phyloP scores from a whole-genome alignment of 2,329 filamentous ascomycete species.

The Pseudogymnoascus sp. region DNA sequence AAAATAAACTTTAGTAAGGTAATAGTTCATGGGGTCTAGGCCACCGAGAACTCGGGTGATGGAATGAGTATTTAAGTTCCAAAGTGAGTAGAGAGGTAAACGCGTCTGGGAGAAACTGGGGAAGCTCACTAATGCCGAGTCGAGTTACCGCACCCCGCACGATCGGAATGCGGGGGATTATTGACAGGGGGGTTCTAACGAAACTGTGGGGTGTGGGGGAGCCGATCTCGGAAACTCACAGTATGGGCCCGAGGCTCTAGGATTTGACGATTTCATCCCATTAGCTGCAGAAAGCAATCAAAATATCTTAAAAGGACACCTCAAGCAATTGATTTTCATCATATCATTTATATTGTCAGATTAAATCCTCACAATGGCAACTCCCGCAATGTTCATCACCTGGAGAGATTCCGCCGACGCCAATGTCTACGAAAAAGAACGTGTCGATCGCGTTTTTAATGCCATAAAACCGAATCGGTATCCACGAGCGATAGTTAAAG shows the following conservation, averaged over 20 bases:
- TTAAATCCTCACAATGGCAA: not conserved
- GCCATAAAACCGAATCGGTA: constrained; percentile 33
- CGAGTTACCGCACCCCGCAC: not conserved
- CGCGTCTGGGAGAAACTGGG: not conserved
- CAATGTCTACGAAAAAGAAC: constrained; percentile 31
- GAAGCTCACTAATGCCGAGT: not conserved
- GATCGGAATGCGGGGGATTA: not conserved
- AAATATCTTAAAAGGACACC: not conserved
- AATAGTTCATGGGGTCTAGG: not conserved
- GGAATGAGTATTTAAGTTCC: not conserved
- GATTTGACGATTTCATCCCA: not conserved
- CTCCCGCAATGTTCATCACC: constrained; percentile 4
- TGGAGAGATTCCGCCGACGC: constrained; percentile 13
- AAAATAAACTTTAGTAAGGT: not conserved
- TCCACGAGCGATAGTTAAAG: constrained; percentile 37
- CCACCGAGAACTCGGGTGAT: not conserved
- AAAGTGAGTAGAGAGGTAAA: not conserved
- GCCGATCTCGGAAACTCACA: not conserved
- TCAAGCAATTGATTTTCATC: not conserved
- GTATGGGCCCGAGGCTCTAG: not conserved
- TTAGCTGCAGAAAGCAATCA: not conserved
- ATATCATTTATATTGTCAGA: not conserved
- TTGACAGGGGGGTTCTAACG: not conserved
- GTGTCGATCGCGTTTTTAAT: constrained; percentile 41
- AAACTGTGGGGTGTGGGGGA: not conserved